Base-by-base conservation (phyloP, 805 yeast genomes). In the Myxozyma nipponensis region DNA sequence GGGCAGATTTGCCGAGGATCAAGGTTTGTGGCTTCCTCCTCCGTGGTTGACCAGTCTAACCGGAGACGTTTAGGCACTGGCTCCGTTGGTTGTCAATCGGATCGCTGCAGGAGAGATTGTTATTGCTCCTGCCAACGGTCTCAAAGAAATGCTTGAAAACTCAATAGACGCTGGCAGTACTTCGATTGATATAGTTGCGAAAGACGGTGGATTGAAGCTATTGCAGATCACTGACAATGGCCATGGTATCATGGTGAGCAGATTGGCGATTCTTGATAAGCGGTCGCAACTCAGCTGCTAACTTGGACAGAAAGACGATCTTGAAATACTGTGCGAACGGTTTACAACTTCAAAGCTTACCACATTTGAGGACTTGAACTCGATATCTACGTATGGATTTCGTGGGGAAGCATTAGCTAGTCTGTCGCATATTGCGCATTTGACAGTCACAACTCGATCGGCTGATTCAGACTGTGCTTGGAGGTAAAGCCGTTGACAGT, bases 61-160 rank as follows among this genome's bases (percentile, higher is more conserved):
- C n/a, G 28, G 15, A 18, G 35, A 24, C 26, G 49, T 51, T n/a
- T 49, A 71, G 68, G 70, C 78, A 17, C 75, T 91, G 22, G 93
- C 84, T 40, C 71, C 71, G 15, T 66, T 79, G 2, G 97, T 90
- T 19, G 86, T 93, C 43, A 90, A 89, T 66, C 78, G 83, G 54
- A 93, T 93, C 24, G 98, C 98, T 0, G 98, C 98, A 1, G 98
- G 98, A 0, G 98, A 93, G 69, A 87, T 93, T 68, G 86, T 93
- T 50, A 77, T 90, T 24, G 91, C 90, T 3, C 98, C 98, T 0
- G 85, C 91, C 3, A 93, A 91, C 65, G 98, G 98, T 0, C 70
- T 93, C 38, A 93, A 93, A 64, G 98, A 93, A 66, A 72, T 93
- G 71, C 70, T 93, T 53, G 98, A 93, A 69, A 93, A 93, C 71